Percentiles rank a stretch among this genome's conserved stretches.
These are phyloP conservation scores for Amyloporia xantha DNA, from an alignment of 768 basidiomycete species.

Conservation along the genomic window DNA sequence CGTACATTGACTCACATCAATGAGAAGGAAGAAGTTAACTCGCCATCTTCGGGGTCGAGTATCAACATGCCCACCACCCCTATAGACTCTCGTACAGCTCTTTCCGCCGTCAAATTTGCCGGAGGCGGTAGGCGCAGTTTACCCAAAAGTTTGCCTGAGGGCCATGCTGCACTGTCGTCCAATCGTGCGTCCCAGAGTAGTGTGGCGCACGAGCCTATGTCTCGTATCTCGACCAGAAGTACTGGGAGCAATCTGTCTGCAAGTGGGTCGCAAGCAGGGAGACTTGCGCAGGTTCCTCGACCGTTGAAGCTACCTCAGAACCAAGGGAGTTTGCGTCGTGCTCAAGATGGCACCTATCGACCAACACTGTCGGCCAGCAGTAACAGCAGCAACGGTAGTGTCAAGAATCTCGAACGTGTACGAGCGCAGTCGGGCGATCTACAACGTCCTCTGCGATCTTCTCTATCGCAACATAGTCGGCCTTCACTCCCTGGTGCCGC, in stretches of 20 bases:
- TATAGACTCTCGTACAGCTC: conserved; percentile 8
- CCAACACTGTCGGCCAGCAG: neutral
- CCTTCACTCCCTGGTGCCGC: neutral
- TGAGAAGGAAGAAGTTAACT: conserved; percentile 15
- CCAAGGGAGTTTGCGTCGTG: neutral
- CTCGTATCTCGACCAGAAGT: neutral
- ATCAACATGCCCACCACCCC: conserved; percentile 20
- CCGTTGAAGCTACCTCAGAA: neutral
- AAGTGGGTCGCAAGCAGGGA: neutral
- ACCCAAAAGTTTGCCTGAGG: too few relatives aligned
- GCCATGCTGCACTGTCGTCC: too few relatives aligned
- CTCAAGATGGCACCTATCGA: neutral
- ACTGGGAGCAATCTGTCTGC: too few relatives aligned
- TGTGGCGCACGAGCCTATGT: neutral
- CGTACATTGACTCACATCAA: conserved; percentile 12
- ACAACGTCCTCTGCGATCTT: neutral
- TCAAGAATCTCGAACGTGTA: neutral
- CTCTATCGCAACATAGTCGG: neutral
- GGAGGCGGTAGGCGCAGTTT: too few relatives aligned
- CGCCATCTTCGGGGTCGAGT: conserved; percentile 19
- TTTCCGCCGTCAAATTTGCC: too few relatives aligned
- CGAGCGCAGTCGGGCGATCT: neutral
- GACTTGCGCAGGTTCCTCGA: neutral
- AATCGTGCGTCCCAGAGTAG: neutral
- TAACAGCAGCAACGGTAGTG: neutral